phyloP scores from a whole-genome alignment of 108 stramenopile species.

The Fragilaria crotonensis region DNA sequence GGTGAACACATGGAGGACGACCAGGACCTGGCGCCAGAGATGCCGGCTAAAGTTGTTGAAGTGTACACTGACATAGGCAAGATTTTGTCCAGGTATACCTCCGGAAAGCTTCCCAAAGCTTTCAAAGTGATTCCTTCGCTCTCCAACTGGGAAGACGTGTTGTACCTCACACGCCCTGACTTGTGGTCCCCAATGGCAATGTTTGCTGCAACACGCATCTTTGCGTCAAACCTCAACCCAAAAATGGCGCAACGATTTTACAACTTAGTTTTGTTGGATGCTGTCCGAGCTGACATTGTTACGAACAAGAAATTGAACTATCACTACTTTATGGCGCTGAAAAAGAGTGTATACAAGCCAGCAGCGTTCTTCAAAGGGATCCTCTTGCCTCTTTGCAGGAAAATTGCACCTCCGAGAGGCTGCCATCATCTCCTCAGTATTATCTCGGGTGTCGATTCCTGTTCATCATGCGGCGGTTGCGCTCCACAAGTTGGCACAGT shows the following conservation, averaged over 20 bases:
- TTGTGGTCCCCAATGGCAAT: constrained; percentile 95
- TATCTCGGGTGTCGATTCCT: constrained; percentile 92
- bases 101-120: constrained; percentile 98
- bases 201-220: constrained; percentile 93
- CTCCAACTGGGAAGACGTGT: constrained; percentile 95
- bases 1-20: constrained; percentile 21
- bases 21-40: constrained; percentile 29
- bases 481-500: constrained; percentile 89
- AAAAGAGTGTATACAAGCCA: constrained; percentile 96
- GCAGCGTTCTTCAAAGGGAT: constrained; percentile 99
- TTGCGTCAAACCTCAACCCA: constrained; percentile 96
- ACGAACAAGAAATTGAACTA: constrained; percentile 94
- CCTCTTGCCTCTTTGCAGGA: constrained; percentile 86
- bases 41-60: constrained; percentile 91
- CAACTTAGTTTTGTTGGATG: constrained; percentile 91
- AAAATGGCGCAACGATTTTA: constrained; percentile 98
- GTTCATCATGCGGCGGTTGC: constrained; percentile 96
- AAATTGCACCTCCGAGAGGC: constrained; percentile 96
- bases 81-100: constrained; percentile 87
- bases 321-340: constrained; percentile 93
- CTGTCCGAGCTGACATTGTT: constrained; percentile 90
- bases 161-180: constrained; percentile 96
- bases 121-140: constrained; percentile 98
- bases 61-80: constrained; percentile 94
- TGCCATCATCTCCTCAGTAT: constrained; percentile 88